These are phyloP conservation scores for Hypoxylon rickii DNA, from an alignment of 495 filamentous ascomycete species.

Conservation along the genomic window DNA sequence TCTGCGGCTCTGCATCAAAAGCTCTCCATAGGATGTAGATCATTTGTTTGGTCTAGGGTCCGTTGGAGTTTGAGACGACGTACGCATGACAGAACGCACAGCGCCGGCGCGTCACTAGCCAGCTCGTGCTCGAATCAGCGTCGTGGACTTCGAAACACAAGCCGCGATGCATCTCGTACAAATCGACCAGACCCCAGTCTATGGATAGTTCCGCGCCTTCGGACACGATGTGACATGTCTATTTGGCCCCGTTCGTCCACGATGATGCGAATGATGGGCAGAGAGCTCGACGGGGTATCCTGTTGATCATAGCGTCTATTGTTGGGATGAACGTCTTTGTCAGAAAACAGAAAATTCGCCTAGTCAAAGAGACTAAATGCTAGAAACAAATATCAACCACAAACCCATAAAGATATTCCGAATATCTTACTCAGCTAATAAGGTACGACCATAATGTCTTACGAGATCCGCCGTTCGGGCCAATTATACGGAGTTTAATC, in stretches of 20 bases:
- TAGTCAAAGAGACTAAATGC: too few species aligned
- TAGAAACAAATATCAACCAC: too few species aligned
- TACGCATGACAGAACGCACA: slow-evolving; percentile 20
- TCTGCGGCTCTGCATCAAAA: slow-evolving; percentile 33
- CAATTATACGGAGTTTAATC: slow-evolving; percentile 5
- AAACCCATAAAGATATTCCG: too few species aligned
- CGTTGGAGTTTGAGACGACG: slow-evolving; percentile 28
- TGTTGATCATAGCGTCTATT: neutral
- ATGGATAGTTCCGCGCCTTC: neutral
- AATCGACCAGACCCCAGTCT: too few species aligned
- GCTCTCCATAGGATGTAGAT: slow-evolving; percentile 21
- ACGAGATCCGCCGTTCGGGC: slow-evolving; percentile 8
- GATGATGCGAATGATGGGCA: neutral
- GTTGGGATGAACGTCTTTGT: too few species aligned
- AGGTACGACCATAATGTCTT: too few species aligned
- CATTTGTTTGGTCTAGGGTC: slow-evolving; percentile 27
- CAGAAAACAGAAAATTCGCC: too few species aligned
- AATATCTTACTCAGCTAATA: too few species aligned
- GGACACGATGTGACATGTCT: neutral
- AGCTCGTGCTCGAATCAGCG: slow-evolving; percentile 19
- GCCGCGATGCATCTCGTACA: neutral
- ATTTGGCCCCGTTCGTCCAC: too few species aligned
- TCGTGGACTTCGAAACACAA: neutral
- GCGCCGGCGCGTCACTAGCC: neutral
- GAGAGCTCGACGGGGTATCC: neutral